phyloP scores from a whole-genome alignment of 176 grass and related monocot genomes.

The Echinochloa phyllopogon region DNA sequence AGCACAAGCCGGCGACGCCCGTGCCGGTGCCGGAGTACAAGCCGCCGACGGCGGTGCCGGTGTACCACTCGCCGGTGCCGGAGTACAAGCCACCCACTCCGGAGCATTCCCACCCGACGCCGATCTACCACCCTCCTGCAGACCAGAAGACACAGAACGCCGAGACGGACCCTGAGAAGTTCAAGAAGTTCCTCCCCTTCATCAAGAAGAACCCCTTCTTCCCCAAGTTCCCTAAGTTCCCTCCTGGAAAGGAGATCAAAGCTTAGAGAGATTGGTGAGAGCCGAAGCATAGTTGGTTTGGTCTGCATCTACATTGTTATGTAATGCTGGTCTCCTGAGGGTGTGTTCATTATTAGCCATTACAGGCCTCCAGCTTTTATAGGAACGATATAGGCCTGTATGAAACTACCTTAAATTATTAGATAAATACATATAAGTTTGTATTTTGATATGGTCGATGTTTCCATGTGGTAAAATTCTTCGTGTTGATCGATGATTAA shows the following conservation, averaged over 20 bases:
- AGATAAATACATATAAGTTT: neutral
- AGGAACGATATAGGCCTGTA: neutral
- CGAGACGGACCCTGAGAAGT: slow-evolving; percentile 26
- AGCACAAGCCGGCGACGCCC: neutral
- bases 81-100: neutral
- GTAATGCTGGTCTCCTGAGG: neutral
- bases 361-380: neutral
- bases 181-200: slow-evolving; percentile 49
- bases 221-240: slow-evolving; percentile 23
- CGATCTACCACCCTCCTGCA: slow-evolving; percentile 42
- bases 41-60: neutral
- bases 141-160: slow-evolving; percentile 37
- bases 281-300: neutral
- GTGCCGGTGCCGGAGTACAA: neutral
- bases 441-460: neutral
- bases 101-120: slow-evolving; percentile 12
- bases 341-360: neutral
- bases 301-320: neutral
- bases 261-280: slow-evolving; percentile 18
- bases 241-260: slow-evolving; percentile 16
- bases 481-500: neutral
- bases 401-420: neutral
- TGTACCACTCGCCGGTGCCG: slow-evolving; percentile 8
- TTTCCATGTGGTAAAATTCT: neutral
- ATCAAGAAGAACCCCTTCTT: slow-evolving; percentile 48